Evolutionary conservation across 176 grass and related monocot genomes (phyloP).

Genomic region (Puccinellia tenuiflora): DNA sequence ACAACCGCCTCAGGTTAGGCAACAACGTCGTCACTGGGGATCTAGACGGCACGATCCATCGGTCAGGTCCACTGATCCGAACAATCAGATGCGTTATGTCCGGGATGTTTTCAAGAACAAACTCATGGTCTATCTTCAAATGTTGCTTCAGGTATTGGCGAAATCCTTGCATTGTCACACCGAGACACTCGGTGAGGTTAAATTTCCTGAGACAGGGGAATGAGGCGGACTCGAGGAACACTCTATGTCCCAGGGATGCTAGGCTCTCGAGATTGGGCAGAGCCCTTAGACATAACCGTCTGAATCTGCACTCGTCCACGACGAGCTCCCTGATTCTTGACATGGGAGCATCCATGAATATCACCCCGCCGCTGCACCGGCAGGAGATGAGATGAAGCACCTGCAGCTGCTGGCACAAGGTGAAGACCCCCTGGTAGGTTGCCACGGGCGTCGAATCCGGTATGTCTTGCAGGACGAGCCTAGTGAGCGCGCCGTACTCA

Average conservation of each 20-base stretch:
- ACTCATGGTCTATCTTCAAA: no score
- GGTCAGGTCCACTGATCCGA: no score
- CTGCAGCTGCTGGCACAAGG: background rate
- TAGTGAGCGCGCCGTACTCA: no score
- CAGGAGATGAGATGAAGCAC: no score
- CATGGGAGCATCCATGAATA: background rate
- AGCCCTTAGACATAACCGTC: background rate
- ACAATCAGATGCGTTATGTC: no score
- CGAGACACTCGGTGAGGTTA: background rate
- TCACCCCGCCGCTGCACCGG: no score
- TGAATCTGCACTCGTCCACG: background rate
- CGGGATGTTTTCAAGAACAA: no score
- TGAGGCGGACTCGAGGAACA: background rate
- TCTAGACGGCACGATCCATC: no score
- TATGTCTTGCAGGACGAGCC: background rate
- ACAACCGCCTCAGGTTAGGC: no score
- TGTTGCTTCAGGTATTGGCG: no score
- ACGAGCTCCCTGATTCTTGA: slow-evolving; percentile 17
- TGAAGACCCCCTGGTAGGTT: background rate
- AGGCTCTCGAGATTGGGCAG: background rate
- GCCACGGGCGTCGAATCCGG: background rate
- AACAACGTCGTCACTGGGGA: no score
- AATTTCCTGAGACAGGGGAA: background rate
- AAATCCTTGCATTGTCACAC: no score
- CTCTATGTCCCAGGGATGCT: background rate